Conservation (phyloP, 208 protist species). For the Wallacemonas sp. region DNA sequence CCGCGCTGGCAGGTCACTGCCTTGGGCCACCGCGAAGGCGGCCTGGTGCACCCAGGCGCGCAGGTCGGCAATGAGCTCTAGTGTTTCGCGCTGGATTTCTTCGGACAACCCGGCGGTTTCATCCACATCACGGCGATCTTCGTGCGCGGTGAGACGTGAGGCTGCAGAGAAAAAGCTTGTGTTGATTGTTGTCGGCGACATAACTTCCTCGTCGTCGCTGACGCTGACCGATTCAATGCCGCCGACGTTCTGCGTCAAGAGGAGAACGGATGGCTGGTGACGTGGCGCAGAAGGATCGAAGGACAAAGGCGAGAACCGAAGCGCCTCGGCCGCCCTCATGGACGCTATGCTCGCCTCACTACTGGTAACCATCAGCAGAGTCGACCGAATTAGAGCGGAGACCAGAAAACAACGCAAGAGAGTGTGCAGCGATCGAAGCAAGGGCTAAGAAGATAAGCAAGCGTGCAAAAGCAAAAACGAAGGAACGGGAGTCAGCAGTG, state of each 20-base stretch:
- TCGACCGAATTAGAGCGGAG: too few relatives aligned
- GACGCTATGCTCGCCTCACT: too few relatives aligned
- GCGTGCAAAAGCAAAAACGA: too few relatives aligned
- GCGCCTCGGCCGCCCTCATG: neutral
- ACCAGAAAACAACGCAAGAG: too few relatives aligned
- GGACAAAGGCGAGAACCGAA: neutral
- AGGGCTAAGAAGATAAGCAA: too few relatives aligned
- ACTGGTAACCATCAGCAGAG: too few relatives aligned
- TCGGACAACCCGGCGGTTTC: constrained; percentile 2
- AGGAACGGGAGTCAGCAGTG: too few relatives aligned
- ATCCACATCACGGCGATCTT: neutral
- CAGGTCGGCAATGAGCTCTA: constrained; percentile 63
- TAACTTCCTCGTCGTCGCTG: neutral
- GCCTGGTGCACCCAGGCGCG: constrained; percentile 54
- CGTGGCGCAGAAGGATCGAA: neutral
- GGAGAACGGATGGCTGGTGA: constrained; percentile 43
- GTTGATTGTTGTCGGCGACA: neutral
- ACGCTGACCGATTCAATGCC: constrained; percentile 33
- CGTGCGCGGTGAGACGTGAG: neutral
- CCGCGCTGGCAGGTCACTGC: neutral
- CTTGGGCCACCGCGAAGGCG: constrained; percentile 18
- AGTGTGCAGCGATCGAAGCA: too few relatives aligned
- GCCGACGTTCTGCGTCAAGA: constrained; percentile 81
- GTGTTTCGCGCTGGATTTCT: constrained; percentile 2
- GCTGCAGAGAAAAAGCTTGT: neutral